phyloP scores from a whole-genome alignment of 805 yeast genomes.

The Candida xiaguanensis region DNA sequence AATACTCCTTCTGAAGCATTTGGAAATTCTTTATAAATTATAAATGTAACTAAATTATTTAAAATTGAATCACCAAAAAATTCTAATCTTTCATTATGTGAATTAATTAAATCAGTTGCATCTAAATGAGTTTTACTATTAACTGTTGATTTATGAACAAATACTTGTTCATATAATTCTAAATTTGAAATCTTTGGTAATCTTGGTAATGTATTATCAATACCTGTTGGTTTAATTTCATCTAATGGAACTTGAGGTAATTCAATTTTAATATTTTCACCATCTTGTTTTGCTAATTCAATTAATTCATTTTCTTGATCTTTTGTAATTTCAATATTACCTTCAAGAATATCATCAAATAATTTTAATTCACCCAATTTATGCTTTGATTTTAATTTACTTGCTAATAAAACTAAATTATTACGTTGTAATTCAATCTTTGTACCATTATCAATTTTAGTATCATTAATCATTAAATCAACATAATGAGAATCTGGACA shows the following conservation, averaged over 20 bases:
- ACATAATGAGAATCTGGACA: slow-evolving; percentile 46
- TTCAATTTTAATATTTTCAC: slow-evolving; percentile 7
- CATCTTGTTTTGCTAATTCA: not conserved
- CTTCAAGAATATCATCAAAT: slow-evolving; percentile 52
- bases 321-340: slow-evolving; percentile 24
- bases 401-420: slow-evolving; percentile 56
- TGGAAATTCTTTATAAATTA: slow-evolving; percentile 66
- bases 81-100: slow-evolving; percentile 85
- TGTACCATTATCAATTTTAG: slow-evolving; percentile 40
- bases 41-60: slow-evolving; percentile 64
- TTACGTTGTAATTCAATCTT: slow-evolving; percentile 49
- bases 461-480: slow-evolving; percentile 32
- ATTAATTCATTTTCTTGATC: slow-evolving; percentile 12
- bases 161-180: slow-evolving; percentile 62
- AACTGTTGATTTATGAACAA: slow-evolving; percentile 73
- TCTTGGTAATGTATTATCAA: slow-evolving; percentile 41
- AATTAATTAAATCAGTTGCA: slow-evolving; percentile 52
- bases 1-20: slow-evolving; percentile 76
- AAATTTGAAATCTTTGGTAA: slow-evolving; percentile 65
- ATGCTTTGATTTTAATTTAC: slow-evolving; percentile 54
- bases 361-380: slow-evolving; percentile 45
- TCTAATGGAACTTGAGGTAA: slow-evolving; percentile 5
- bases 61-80: slow-evolving; percentile 87
- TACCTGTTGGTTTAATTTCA: slow-evolving; percentile 12
- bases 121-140: slow-evolving; percentile 54